Evolutionary conservation across 2,329 filamentous ascomycete species (phyloP).

Genomic region (Thielaviopsis euricoi): DNA sequence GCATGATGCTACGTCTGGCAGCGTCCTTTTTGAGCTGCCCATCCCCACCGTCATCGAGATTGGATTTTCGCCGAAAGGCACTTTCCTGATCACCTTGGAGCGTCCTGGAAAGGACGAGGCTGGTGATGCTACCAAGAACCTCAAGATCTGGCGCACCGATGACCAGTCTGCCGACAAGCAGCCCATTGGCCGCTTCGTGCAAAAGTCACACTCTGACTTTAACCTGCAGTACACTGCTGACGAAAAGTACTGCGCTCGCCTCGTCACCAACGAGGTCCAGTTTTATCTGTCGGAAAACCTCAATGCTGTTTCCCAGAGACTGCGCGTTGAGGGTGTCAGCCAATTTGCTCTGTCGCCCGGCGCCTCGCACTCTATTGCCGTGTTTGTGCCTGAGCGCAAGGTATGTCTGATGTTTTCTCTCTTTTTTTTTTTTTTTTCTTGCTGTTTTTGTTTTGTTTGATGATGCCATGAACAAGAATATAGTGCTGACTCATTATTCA

Average conservation of each 20-base stretch:
- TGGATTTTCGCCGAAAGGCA: conserved; percentile 82
- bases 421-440: neutral
- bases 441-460: neutral
- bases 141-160: conserved; percentile 90
- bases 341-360: conserved; percentile 85
- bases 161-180: conserved; percentile 48
- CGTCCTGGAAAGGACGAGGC: conserved; percentile 73
- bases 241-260: conserved; percentile 81
- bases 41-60: conserved; percentile 83
- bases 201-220: conserved; percentile 91
- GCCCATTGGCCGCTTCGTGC: conserved; percentile 77
- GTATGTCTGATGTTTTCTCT: conserved; percentile 30
- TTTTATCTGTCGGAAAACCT: conserved; percentile 86
- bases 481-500: conserved; percentile 5
- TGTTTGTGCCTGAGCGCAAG: conserved; percentile 93
- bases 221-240: conserved; percentile 93
- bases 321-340: conserved; percentile 75
- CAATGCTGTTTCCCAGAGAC: conserved; percentile 81
- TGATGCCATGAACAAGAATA: neutral
- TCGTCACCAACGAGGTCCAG: conserved; percentile 93
- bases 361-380: conserved; percentile 78
- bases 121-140: conserved; percentile 37
- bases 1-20: conserved; percentile 63
- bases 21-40: conserved; percentile 56
- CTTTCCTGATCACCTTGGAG: conserved; percentile 94